These are phyloP conservation scores for Trichophyton mentagrophytes DNA, from an alignment of 2,329 filamentous ascomycete genomes.

Conservation along the genomic window DNA sequence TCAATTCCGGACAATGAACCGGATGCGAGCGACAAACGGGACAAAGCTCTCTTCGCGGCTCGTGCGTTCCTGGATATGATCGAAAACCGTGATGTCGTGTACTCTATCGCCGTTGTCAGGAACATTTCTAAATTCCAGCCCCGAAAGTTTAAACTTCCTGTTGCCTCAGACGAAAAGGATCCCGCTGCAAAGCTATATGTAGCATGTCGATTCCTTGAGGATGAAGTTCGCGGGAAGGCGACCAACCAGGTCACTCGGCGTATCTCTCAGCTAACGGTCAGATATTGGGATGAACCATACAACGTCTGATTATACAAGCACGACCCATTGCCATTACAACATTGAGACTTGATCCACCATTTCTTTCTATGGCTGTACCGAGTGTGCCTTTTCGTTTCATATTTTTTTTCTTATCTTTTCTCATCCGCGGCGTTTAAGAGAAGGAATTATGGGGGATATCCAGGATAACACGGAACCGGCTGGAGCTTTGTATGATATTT, in stretches of 20 bases:
- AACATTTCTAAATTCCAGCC: slow-evolving; percentile 49
- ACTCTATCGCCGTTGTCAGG: slow-evolving; percentile 71
- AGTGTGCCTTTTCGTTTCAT: background rate
- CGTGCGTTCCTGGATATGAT: slow-evolving; percentile 61
- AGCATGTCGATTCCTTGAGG: slow-evolving; percentile 56
- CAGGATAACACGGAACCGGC: background rate
- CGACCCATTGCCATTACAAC: slow-evolving; percentile 7
- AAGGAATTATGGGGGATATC: background rate
- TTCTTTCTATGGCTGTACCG: background rate
- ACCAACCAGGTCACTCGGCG: slow-evolving; percentile 60
- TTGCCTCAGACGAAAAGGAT: slow-evolving; percentile 51
- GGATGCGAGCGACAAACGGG: slow-evolving; percentile 43
- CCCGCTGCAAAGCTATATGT: slow-evolving; percentile 54
- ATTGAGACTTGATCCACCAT: background rate
- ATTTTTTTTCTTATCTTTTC: background rate
- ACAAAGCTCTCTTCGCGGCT: slow-evolving; percentile 52
- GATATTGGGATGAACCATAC: slow-evolving; percentile 35
- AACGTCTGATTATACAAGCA: slow-evolving; percentile 11
- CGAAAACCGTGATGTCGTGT: slow-evolving; percentile 82
- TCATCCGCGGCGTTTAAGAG: background rate
- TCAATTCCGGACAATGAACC: slow-evolving; percentile 49
- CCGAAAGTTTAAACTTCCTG: slow-evolving; percentile 42
- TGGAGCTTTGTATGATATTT: slow-evolving; percentile 2
- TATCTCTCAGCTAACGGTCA: slow-evolving; percentile 53
- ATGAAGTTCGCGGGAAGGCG: slow-evolving; percentile 54